Conservation (phyloP, 1,284 basidiomycete genomes). For the Fomitopsis palustris region DNA sequence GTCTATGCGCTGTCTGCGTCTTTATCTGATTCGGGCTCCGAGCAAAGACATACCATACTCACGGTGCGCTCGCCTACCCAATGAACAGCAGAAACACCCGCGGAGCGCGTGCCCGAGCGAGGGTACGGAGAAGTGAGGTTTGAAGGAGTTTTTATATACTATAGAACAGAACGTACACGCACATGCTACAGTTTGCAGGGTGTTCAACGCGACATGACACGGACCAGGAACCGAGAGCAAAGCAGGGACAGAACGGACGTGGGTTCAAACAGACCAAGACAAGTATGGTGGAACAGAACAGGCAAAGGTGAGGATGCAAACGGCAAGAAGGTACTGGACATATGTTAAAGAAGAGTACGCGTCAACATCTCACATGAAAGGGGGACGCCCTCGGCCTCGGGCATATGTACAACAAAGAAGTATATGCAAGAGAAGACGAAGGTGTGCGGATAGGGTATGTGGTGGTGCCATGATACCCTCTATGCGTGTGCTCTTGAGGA, state of each 20-base stretch:
- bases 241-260: constrained; percentile 17
- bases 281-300: constrained; percentile 9
- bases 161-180: constrained; percentile 35
- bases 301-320: constrained; percentile 12
- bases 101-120: not conserved
- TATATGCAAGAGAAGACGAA: constrained; percentile 18
- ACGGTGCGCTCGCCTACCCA: not conserved
- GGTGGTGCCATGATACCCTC: constrained; percentile 20
- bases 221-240: constrained; percentile 27
- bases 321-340: constrained; percentile 4
- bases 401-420: constrained; percentile 25
- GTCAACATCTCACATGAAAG: constrained; percentile 9
- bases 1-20: not conserved
- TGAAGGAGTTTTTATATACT: constrained; percentile 27
- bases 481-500: constrained; percentile 29
- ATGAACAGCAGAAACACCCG: not conserved
- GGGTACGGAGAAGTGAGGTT: constrained; percentile 9
- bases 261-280: constrained; percentile 7
- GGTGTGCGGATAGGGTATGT: constrained; percentile 13
- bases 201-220: constrained; percentile 26
- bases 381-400: constrained; percentile 1
- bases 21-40: not conserved
- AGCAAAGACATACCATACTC: not conserved
- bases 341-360: constrained; percentile 1
- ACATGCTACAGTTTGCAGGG: constrained; percentile 37